Conservation (phyloP, 225 moss, liverwort and hornwort species). For the Climacium dendroides region DNA sequence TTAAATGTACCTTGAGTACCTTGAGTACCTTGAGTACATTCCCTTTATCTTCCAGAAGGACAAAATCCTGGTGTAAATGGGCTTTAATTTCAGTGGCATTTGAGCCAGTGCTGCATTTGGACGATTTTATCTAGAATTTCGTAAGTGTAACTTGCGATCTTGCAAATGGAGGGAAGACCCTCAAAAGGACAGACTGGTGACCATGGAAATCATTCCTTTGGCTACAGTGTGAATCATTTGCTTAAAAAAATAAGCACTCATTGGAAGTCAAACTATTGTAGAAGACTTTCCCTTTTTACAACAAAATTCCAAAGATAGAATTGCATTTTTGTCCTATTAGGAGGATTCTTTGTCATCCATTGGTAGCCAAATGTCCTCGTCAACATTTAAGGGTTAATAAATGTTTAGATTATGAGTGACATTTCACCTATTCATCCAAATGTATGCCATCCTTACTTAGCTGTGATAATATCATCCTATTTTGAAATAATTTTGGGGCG, state of each 20-base stretch:
- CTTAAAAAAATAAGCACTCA: too few relatives aligned
- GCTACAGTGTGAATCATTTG: too few relatives aligned
- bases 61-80: neutral
- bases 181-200: too few relatives aligned
- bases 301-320: too few relatives aligned
- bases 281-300: too few relatives aligned
- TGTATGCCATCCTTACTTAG: neutral
- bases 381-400: too few relatives aligned
- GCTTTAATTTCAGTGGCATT: neutral
- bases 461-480: neutral
- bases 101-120: neutral
- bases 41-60: neutral
- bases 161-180: neutral
- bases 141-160: neutral
- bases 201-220: too few relatives aligned
- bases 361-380: too few relatives aligned
- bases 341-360: too few relatives aligned
- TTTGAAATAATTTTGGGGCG: neutral
- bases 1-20: neutral
- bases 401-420: neutral
- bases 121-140: neutral
- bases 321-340: too few relatives aligned
- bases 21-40: neutral
- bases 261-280: too few relatives aligned
- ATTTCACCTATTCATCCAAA: neutral